Evolutionary conservation across 2,329 filamentous ascomycete species (phyloP).

Genomic region (Cercospora beticola): DNA sequence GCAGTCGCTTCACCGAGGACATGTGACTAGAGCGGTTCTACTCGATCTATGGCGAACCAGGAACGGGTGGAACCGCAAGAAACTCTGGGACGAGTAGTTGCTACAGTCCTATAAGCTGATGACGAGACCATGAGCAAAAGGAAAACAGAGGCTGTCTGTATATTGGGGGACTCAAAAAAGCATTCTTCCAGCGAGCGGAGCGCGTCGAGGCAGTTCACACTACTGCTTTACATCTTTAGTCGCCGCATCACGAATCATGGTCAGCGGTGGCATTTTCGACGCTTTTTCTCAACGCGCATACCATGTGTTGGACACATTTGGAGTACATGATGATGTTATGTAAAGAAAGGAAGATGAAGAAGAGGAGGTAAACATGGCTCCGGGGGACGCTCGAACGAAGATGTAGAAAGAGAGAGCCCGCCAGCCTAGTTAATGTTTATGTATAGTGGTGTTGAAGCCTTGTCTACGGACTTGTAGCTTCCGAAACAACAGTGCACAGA

Average conservation of each 20-base stretch:
- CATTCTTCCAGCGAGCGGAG: neutral
- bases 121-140: neutral
- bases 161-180: neutral
- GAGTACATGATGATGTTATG: slow-evolving; percentile 8
- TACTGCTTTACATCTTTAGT: neutral
- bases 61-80: slow-evolving; percentile 11
- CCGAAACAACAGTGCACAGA: neutral
- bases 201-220: neutral
- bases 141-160: neutral
- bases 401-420: neutral
- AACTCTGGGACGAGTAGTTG: slow-evolving; percentile 4
- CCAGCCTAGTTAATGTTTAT: slow-evolving; percentile 4
- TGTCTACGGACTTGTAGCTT: neutral
- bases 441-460: slow-evolving; percentile 1
- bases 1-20: slow-evolving; percentile 31
- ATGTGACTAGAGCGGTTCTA: slow-evolving; percentile 25
- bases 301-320: slow-evolving; percentile 8
- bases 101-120: slow-evolving; percentile 6
- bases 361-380: neutral
- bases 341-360: neutral
- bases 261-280: neutral
- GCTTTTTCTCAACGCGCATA: neutral
- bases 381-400: neutral
- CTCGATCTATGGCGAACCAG: slow-evolving; percentile 6
- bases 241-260: slow-evolving; percentile 16